Base-by-base conservation (phyloP, 1,284 basidiomycete species). In the Malassezia caprae region DNA sequence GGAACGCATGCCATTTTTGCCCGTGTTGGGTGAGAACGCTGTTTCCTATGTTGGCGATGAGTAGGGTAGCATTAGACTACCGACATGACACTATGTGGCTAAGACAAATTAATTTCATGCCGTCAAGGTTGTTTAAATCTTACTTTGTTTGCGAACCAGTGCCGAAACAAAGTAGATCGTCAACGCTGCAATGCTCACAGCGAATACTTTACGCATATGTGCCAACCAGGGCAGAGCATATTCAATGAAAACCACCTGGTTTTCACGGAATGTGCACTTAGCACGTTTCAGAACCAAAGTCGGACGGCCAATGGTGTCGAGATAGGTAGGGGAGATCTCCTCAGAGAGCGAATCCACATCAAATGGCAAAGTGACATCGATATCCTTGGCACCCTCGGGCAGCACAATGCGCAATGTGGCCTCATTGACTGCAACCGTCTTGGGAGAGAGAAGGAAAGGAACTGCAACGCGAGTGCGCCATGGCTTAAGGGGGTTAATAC, bases 271-370 rank as follows among this genome's bases (percentile, higher is more conserved):
- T 24, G 46, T 21, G 45, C 43, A 46, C 49, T 65, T 61, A 40
- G 81, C 76, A 77, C 90, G 91, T 48, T 80, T 77, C 58, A 96
- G 79, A 2, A 81, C 82, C 48, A 96, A 77, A 3, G 81, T 80
- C 3, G 88, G 88, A 35, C 93, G 84, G 19, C 94, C 93, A 21
- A 81, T 81, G n/a, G 90, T 90, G 76, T 98, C 93, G 35, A 98
- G 83, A 76, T 94, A 98, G 7, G 88, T 88, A 62, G 83, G 82
- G 69, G 88, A 85, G 11, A 80, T 84, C 8, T 81, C 80, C 52
- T 82, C 77, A 43, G 75, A 76, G 63, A 82, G 82, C 26, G 78
- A 77, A 60, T 84, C 76, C 7, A 88, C 80, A 1, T 83, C 78
- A 79, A 93, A 96, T 1, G 93, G 90, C 3, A 84, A 77, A 48